Base-by-base conservation (phyloP, 306 rosid genomes). In the Rosa lucieae region DNA sequence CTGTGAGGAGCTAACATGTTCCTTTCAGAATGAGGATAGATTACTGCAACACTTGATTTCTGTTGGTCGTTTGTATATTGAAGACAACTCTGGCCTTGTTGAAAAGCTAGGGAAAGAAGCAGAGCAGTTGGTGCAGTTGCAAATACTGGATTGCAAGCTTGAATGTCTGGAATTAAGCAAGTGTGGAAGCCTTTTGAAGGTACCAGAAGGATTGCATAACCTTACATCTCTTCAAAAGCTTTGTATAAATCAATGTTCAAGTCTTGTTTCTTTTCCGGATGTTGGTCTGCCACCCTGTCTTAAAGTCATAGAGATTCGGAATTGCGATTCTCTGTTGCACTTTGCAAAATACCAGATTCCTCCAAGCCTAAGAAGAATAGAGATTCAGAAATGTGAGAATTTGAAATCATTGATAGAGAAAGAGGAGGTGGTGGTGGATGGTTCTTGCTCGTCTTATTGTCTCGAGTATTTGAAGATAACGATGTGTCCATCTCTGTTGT, bases 351-450 rank as follows among this genome's bases (percentile, higher is more conserved):
- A 26, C 21, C 46, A 5, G 7, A 43, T 6, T 43, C 46, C 46
- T 43, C 8, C 46, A 43, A 5, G 8, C 8, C 1, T 72, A 18
- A 21, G 23, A 76, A 6, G 20, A 12, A 47, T 77, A 8, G 0
- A 0, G 1, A 52, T 67, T 0, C 1, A 0, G 0, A 0, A 0
- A 0, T 65, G 79, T 18, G 1, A 20, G 5, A 76, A 11, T 14
- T 52, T 76, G 56, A 11, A 32, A 43, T 65, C 7, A 0, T 48
- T 73, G 35, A 20, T 73, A 2, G 66, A 53, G 9, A 10, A 52
- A 20, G 77, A 39, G 8, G 18, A 35, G 3, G 46, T 1, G 7
- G 23, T 7, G 10, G 67, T 39, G 2, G 8, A 47, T 39, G 12
- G 1, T 69, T 67, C 23, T 37, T 40, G 8, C 4, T 70, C 44